phyloP scores from a whole-genome alignment of 257 asterid species.

The Penstemon newberryi region DNA sequence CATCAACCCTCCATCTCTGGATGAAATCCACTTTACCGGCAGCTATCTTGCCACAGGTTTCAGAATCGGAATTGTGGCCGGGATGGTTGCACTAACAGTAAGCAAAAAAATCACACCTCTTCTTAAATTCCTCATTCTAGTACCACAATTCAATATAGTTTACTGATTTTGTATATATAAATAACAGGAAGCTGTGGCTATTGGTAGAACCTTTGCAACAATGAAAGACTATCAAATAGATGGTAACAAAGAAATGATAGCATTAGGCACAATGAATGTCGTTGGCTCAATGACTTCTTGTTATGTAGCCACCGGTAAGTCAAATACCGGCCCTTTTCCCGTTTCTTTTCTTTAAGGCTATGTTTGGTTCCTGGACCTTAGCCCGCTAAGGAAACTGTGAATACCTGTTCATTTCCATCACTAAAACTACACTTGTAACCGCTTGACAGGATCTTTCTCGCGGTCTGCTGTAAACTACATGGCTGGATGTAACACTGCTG shows the following conservation, averaged over 20 bases:
- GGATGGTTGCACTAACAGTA: conserved; percentile 69
- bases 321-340: background rate
- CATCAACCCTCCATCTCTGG: conserved; percentile 57
- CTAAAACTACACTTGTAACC: too few species aligned
- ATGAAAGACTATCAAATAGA: conserved; percentile 73
- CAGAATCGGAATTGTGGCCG: conserved; percentile 61
- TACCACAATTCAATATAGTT: too few species aligned
- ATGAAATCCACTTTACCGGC: conserved; percentile 56
- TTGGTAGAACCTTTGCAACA: conserved; percentile 78
- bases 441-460: conserved; percentile 40
- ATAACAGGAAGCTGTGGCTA: conserved; percentile 77
- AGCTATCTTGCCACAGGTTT: conserved; percentile 52
- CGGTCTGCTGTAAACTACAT: conserved; percentile 54
- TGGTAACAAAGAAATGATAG: conserved; percentile 83
- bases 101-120: background rate
- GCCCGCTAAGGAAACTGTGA: too few species aligned
- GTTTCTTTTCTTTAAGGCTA: too few species aligned
- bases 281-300: conserved; percentile 77
- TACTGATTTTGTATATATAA: background rate
- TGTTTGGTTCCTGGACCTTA: too few species aligned
- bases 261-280: conserved; percentile 72
- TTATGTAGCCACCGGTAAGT: conserved; percentile 67
- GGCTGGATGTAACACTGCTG: conserved; percentile 75
- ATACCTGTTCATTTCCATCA: too few species aligned
- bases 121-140: background rate